These are phyloP conservation scores for Lithospermum erythrorhizon DNA, from an alignment of 257 asterid species.

Conservation along the genomic window DNA sequence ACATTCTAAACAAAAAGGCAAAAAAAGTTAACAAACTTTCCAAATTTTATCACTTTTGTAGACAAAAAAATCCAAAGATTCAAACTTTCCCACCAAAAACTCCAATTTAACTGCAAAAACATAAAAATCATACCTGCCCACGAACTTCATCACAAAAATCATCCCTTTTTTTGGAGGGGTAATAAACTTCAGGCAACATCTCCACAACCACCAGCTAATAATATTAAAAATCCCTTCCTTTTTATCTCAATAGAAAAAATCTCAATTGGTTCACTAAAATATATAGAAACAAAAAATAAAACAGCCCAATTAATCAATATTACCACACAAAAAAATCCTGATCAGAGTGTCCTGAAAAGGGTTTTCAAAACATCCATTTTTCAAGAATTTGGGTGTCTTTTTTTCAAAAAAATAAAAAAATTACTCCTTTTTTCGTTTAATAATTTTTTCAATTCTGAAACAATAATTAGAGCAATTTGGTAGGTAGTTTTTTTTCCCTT, in stretches of 20 bases:
- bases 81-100: slow-evolving; percentile 5
- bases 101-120: slow-evolving; percentile 6
- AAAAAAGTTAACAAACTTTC: neutral
- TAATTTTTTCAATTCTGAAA: no score
- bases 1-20: neutral
- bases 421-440: no score
- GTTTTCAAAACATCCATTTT: no score
- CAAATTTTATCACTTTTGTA: neutral
- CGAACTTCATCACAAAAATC: slow-evolving; percentile 38
- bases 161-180: slow-evolving; percentile 31
- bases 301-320: no score
- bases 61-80: slow-evolving; percentile 5
- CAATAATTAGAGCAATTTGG: no score
- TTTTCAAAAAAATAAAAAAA: no score
- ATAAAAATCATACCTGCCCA: slow-evolving; percentile 32
- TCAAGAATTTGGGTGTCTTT: no score
- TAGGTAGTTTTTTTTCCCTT: neutral
- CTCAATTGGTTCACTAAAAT: neutral
- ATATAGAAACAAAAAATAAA: neutral
- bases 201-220: slow-evolving; percentile 28
- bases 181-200: slow-evolving; percentile 25
- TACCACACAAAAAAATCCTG: neutral
- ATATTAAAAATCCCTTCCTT: neutral
- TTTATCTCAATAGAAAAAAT: no score
- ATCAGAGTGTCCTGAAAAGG: neutral